Evolutionary conservation across 495 filamentous ascomycete genomes (phyloP).

Genomic region (Achaetomiella virescens): DNA sequence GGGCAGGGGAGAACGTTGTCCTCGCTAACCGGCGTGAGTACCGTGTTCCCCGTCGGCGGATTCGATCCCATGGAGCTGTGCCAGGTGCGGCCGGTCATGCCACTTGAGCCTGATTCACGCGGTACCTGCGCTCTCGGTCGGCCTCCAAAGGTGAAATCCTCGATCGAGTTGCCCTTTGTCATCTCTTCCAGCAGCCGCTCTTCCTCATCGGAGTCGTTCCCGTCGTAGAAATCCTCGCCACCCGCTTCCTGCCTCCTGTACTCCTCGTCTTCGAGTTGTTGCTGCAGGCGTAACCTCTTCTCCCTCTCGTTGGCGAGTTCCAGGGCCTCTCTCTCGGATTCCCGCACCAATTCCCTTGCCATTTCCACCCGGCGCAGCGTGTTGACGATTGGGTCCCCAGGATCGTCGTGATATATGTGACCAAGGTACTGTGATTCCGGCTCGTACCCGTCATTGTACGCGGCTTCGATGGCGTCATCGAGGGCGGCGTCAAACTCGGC

Average conservation of each 20-base stretch:
- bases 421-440: constrained; percentile 50
- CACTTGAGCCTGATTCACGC: constrained; percentile 83
- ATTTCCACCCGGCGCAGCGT: constrained; percentile 65
- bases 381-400: constrained; percentile 47
- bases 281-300: constrained; percentile 36
- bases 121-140: constrained; percentile 72
- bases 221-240: constrained; percentile 47
- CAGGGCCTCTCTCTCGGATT: constrained; percentile 71
- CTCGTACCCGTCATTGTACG: constrained; percentile 89
- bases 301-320: constrained; percentile 53
- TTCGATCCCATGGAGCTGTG: constrained; percentile 79
- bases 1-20: constrained; percentile 32
- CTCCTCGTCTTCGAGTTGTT: constrained; percentile 34
- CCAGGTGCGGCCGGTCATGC: constrained; percentile 77
- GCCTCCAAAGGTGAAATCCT: constrained; percentile 75
- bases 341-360: constrained; percentile 70
- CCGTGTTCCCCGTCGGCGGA: constrained; percentile 63
- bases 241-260: constrained; percentile 25
- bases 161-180: constrained; percentile 79
- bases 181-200: constrained; percentile 90
- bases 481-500: constrained; percentile 93
- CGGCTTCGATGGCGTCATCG: constrained; percentile 92
- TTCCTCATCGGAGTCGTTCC: constrained; percentile 79
- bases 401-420: constrained; percentile 34
- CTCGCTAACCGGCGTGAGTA: constrained; percentile 73